Base-by-base conservation (phyloP, 495 filamentous ascomycete species). In the Daldinia grandis region DNA sequence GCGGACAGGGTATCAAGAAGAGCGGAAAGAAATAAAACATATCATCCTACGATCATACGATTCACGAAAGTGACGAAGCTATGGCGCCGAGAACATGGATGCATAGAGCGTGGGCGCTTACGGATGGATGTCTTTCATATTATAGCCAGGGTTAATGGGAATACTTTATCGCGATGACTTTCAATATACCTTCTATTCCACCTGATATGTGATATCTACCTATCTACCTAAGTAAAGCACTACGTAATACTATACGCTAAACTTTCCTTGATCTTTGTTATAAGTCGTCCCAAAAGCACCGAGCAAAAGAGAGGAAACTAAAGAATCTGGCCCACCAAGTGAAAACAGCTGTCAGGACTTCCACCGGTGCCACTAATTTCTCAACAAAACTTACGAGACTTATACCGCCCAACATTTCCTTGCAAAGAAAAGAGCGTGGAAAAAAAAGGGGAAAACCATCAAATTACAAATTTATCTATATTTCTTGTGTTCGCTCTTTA, bases 1-100 rank as follows among this genome's bases (percentile, higher is more conserved):
- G 92, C 35, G 77, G 84, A 56, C 92, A 94, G 82, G 92, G 92
- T 55, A 95, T 95, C 83, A 95, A 94, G 89, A 94, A 93, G 84
- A 92, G 90, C 31, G 92, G 92, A 76, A 94, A 95, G 90, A 94
- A 93, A 86, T 93, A 86, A 82, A 42, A 72, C 15, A 62, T 24
- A 24, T 2, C 2, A 58, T 30, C 31, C 47, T 70, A 58, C 5
- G 4, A 59, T 24, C 31, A 38, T 71, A 54, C 65, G 33, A 56
- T 68, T 33, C 59, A 54, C 56, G 37, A 56, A 62, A 57, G 49
- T 60, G 57, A 75, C 66, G 73, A 73, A 72, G 65, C 60, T 70
- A 74, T 61, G 51, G 56, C 28, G 40, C 58, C 33, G 62, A 73
- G 56, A 59, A 57, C 28, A 69, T 31, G 51, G 62, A 21, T 54